Percentiles rank a stretch among this genome's conserved stretches.
These are phyloP conservation scores for Selaginella moellendorffii DNA, from an alignment of 75 land plant species.

Conservation along the genomic window DNA sequence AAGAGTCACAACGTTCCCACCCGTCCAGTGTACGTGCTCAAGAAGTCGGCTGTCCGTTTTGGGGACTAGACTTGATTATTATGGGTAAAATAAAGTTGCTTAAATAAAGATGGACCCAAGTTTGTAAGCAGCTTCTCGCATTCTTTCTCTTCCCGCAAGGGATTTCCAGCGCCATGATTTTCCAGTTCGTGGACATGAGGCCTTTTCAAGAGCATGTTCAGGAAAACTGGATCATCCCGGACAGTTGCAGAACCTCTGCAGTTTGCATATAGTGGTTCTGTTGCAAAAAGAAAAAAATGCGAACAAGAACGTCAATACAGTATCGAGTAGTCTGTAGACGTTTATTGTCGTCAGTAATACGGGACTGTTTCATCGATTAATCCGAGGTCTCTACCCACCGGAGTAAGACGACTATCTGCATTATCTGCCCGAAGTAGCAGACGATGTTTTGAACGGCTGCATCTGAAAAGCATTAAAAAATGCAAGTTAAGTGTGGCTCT, in stretches of 20 bases:
- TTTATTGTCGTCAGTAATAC: conserved; percentile 51
- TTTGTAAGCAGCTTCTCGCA: no score
- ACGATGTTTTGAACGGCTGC: no score
- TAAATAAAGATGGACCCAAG: no score
- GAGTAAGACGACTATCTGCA: conserved; percentile 92
- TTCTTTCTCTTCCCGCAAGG: conserved; percentile 48
- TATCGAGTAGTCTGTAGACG: conserved; percentile 45
- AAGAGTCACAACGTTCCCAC: no score
- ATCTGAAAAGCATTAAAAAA: no score
- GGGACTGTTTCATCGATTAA: conserved; percentile 84
- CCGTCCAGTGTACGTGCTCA: no score
- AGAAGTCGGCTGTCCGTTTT: no score
- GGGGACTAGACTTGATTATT: no score
- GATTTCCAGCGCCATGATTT: conserved; percentile 66
- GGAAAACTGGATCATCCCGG: conserved; percentile 37
- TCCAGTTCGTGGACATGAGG: conserved; percentile 80
- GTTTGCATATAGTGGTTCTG: conserved; percentile 29
- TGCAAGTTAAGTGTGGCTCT: no score
- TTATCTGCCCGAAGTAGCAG: conserved; percentile 83
- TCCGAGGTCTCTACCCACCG: conserved; percentile 78
- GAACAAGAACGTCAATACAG: no score
- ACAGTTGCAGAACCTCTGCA: conserved; percentile 39
- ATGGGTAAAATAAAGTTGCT: no score
- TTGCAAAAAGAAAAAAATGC: no score
- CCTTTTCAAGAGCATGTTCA: conserved; percentile 66